Percentiles rank a stretch among this genome's conserved stretches.
Evolutionary conservation across 202 grass and related monocot genomes (phyloP).

Genomic region (Elaeis oleifera): DNA sequence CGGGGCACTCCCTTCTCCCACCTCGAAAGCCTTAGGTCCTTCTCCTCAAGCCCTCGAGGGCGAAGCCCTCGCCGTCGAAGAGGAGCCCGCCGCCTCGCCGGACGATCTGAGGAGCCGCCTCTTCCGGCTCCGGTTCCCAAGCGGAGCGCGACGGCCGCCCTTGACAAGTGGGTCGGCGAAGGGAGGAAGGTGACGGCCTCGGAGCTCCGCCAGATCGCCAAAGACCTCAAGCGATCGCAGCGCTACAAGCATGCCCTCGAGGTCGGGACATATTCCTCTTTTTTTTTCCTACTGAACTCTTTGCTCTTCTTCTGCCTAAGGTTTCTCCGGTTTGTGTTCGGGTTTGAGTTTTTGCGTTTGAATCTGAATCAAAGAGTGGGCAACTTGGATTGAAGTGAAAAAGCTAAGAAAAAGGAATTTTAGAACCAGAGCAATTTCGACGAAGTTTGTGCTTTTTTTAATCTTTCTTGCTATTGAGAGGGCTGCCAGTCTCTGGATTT

Average conservation of each 20-base stretch:
- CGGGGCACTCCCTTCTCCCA: too few species aligned
- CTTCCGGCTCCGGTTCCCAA: conserved; percentile 64
- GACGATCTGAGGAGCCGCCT: conserved; percentile 55
- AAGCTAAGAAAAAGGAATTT: too few species aligned
- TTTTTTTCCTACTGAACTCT: background rate
- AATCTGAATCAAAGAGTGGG: too few species aligned
- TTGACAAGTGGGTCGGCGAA: conserved; percentile 54
- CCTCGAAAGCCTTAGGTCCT: too few species aligned
- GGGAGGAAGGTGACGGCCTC: conserved; percentile 33
- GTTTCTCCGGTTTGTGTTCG: too few species aligned
- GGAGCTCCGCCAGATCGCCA: conserved; percentile 52
- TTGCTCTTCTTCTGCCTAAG: background rate
- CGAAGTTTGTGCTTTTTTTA: too few species aligned
- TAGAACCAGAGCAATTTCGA: too few species aligned
- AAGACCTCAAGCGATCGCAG: conserved; percentile 46
- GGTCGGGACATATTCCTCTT: conserved; percentile 26
- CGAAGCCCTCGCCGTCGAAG: conserved; percentile 10
- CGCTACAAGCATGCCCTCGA: conserved; percentile 85
- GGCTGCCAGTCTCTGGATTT: too few species aligned
- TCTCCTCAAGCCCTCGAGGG: too few species aligned
- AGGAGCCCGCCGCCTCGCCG: background rate
- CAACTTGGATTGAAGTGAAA: too few species aligned
- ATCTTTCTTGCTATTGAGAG: too few species aligned
- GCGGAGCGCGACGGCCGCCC: conserved; percentile 61
- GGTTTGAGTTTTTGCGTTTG: too few species aligned